A percentile compares a stretch with the other conserved stretches of the same genome.
Evolutionary conservation across 352 stramenopile genomes (phyloP).

Genomic region (Phytopythium aichiense): DNA sequence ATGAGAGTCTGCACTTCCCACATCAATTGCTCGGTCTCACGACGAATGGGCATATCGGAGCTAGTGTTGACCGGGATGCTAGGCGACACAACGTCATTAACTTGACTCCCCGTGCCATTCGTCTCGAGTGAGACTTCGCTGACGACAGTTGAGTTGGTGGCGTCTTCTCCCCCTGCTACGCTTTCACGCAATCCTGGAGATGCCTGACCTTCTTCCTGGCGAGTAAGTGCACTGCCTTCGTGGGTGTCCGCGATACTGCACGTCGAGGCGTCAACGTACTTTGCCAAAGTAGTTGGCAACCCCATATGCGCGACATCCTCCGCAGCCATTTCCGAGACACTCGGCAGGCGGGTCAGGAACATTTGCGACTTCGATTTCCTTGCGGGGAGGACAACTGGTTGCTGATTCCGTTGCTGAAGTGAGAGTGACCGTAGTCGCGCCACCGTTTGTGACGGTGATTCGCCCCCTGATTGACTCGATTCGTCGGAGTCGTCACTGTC

Average conservation of each 20-base stretch:
- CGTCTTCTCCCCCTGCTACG: neutral
- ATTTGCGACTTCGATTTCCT: conserved; percentile 21
- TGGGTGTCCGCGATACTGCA: too few species aligned
- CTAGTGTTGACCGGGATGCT: neutral
- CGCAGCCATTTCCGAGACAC: conserved; percentile 23
- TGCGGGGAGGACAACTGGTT: conserved; percentile 13
- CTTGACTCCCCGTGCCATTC: neutral
- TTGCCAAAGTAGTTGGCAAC: neutral
- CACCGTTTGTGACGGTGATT: neutral
- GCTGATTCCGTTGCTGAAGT: conserved; percentile 10
- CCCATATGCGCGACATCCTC: neutral
- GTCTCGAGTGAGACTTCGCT: neutral
- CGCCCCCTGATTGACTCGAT: neutral
- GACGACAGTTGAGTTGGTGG: neutral
- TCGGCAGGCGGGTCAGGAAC: conserved; percentile 25
- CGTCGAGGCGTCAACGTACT: neutral
- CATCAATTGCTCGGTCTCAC: conserved; percentile 4
- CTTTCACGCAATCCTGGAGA: neutral
- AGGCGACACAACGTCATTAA: neutral
- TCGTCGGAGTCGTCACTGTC: conserved; percentile 14
- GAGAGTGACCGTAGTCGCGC: conserved; percentile 19
- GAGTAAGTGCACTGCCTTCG: neutral
- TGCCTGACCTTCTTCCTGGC: neutral
- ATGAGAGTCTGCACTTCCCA: conserved; percentile 3
- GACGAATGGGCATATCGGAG: neutral